Conservation (phyloP, 2,329 filamentous ascomycete genomes). For the Sporothrix dimorphospora region DNA sequence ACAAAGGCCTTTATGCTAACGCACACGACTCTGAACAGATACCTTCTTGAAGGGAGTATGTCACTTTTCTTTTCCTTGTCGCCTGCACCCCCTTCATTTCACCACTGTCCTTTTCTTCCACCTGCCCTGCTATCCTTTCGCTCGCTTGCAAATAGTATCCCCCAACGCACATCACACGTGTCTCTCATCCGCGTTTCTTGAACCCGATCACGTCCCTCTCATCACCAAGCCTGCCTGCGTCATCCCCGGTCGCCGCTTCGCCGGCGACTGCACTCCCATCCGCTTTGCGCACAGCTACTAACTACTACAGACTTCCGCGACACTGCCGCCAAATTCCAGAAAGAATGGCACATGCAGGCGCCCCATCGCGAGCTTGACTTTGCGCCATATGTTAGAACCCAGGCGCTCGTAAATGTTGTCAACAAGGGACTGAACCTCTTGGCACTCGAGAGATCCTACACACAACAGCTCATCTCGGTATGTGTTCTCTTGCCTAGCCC, state of each 20-base stretch:
- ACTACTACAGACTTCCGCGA: slow-evolving; percentile 63
- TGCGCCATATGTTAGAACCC: slow-evolving; percentile 66
- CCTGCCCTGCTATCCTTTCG: too few species aligned
- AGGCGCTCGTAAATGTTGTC: slow-evolving; percentile 64
- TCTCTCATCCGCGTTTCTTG: neutral
- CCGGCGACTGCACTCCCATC: neutral
- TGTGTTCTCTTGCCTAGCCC: slow-evolving; percentile 25
- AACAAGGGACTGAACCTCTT: slow-evolving; percentile 67
- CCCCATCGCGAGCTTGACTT: slow-evolving; percentile 66
- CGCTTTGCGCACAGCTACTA: slow-evolving; percentile 26
- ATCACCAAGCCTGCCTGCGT: neutral
- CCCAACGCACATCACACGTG: neutral
- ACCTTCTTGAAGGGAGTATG: slow-evolving; percentile 66
- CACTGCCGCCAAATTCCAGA: slow-evolving; percentile 68
- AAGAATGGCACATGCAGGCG: slow-evolving; percentile 67
- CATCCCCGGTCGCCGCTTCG: neutral
- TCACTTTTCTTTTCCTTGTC: slow-evolving; percentile 37
- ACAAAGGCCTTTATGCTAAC: slow-evolving; percentile 27
- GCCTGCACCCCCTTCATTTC: neutral
- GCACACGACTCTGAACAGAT: slow-evolving; percentile 49
- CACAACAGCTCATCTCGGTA: slow-evolving; percentile 54
- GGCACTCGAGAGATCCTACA: slow-evolving; percentile 55
- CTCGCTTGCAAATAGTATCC: too few species aligned
- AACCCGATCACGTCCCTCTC: neutral
- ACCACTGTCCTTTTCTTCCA: slow-evolving; percentile 25